phyloP scores from a whole-genome alignment of 2,329 filamentous ascomycete genomes.

The Colletotrichum spinosum region DNA sequence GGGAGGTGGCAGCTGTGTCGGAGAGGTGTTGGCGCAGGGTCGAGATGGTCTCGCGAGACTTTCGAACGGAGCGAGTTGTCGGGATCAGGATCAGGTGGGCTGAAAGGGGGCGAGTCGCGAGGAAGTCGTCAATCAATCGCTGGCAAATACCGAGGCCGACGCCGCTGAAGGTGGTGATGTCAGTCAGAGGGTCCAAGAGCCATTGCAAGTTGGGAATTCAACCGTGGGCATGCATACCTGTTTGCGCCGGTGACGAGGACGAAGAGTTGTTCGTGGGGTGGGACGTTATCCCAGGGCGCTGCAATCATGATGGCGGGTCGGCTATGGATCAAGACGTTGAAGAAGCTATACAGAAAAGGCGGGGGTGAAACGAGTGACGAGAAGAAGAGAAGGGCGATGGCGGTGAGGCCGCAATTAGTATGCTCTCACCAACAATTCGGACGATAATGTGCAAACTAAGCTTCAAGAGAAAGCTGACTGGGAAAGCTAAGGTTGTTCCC shows the following conservation, averaged over 20 bases:
- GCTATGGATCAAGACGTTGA: slow-evolving; percentile 3
- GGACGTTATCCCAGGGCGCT: slow-evolving; percentile 50
- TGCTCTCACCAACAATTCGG: background rate
- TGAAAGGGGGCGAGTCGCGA: slow-evolving; percentile 72
- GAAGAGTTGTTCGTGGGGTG: slow-evolving; percentile 61
- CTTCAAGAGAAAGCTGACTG: slow-evolving; percentile 1
- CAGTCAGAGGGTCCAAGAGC: background rate
- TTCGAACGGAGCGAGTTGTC: slow-evolving; percentile 81
- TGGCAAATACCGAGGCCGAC: slow-evolving; percentile 87
- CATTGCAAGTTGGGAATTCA: background rate
- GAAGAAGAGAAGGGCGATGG: slow-evolving; percentile 4
- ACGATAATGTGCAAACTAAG: background rate
- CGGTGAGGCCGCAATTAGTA: slow-evolving; percentile 26
- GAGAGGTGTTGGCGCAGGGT: slow-evolving; percentile 73
- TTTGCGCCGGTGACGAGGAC: slow-evolving; percentile 88
- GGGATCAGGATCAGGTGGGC: slow-evolving; percentile 83
- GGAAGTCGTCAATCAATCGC: slow-evolving; percentile 91
- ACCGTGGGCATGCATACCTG: slow-evolving; percentile 67
- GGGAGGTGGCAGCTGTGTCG: slow-evolving; percentile 55
- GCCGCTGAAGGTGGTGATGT: slow-evolving; percentile 68
- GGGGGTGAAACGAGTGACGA: background rate
- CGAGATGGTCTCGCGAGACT: slow-evolving; percentile 78
- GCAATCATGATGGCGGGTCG: slow-evolving; percentile 19
- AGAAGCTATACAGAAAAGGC: background rate
- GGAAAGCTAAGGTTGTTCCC: slow-evolving; percentile 22